Percentiles rank a stretch among this genome's conserved stretches.
Conservation (phyloP, 1,284 basidiomycete species). For the Baeospora myosura region DNA sequence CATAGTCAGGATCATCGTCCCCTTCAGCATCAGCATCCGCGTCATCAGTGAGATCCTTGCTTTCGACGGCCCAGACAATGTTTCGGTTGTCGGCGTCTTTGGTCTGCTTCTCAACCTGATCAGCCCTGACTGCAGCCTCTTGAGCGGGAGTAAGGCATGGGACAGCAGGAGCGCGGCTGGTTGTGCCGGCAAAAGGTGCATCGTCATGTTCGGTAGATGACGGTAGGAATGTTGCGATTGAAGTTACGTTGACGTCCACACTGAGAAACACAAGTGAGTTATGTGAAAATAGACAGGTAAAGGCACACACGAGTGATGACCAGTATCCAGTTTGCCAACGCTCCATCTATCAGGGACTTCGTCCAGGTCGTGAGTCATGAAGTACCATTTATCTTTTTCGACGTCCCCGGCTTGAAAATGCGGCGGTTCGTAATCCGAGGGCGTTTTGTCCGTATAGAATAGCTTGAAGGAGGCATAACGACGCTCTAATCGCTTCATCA, state of each 20-base stretch:
- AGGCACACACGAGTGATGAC: conserved; percentile 55
- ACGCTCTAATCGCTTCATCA: conserved; percentile 38
- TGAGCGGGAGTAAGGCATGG: conserved; percentile 46
- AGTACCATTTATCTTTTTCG: conserved; percentile 65
- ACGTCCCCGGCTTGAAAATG: conserved; percentile 63
- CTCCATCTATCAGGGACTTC: conserved; percentile 67
- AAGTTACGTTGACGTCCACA: conserved; percentile 61
- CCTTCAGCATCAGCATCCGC: conserved; percentile 40
- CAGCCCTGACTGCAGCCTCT: conserved; percentile 42
- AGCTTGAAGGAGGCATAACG: conserved; percentile 80
- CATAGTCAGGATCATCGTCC: conserved; percentile 39
- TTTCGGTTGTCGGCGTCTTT: conserved; percentile 38
- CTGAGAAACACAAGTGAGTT: conserved; percentile 27
- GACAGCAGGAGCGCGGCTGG: conserved; percentile 21
- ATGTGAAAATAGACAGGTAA: conserved; percentile 2
- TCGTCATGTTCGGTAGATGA: conserved; percentile 52
- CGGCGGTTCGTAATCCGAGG: conserved; percentile 70
- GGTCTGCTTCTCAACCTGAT: conserved; percentile 49
- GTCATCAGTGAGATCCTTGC: conserved; percentile 20
- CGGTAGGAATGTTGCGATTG: conserved; percentile 67
- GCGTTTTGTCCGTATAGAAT: conserved; percentile 70
- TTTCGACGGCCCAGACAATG: conserved; percentile 46
- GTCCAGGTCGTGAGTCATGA: conserved; percentile 61
- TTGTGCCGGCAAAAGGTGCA: conserved; percentile 47
- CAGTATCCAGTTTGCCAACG: conserved; percentile 59